A percentile compares a stretch with the other conserved stretches of the same genome.
Conservation (phyloP, 192 early-diverging fungal genomes). For the Coemansia sp. region DNA sequence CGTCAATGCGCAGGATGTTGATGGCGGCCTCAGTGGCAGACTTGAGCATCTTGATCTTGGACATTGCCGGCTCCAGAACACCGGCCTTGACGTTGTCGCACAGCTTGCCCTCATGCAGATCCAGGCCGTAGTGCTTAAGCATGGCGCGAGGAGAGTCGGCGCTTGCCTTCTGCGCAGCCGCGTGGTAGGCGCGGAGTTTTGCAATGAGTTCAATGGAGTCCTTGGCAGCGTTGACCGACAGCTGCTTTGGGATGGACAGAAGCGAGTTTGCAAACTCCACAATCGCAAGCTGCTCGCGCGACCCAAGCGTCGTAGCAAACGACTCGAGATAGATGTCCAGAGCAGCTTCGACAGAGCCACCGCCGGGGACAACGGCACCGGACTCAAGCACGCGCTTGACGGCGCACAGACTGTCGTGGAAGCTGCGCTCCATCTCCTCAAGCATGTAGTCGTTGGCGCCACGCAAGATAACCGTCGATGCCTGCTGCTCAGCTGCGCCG, state of each 20-base stretch:
- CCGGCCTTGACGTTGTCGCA: constrained; percentile 93
- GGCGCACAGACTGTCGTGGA: constrained; percentile 93
- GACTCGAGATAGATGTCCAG: constrained; percentile 97
- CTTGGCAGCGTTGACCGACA: constrained; percentile 98
- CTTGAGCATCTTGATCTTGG: constrained; percentile 96
- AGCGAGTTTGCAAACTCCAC: constrained; percentile 95
- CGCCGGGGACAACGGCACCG: constrained; percentile 94
- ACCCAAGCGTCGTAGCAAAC: constrained; percentile 94
- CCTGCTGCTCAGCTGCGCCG: constrained; percentile 63
- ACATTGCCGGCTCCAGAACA: constrained; percentile 96
- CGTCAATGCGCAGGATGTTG: constrained; percentile 95
- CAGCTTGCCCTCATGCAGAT: constrained; percentile 88
- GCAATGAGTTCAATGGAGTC: constrained; percentile 96
- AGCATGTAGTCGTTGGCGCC: constrained; percentile 99
- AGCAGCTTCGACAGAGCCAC: constrained; percentile 94
- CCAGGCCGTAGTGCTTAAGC: constrained; percentile 90
- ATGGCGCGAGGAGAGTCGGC: constrained; percentile 69
- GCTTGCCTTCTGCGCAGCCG: constrained; percentile 76
- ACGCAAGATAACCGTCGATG: constrained; percentile 93
- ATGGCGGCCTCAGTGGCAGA: constrained; percentile 98
- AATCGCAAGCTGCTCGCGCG: constrained; percentile 98
- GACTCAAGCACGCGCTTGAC: constrained; percentile 97
- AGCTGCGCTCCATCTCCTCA: constrained; percentile 98
- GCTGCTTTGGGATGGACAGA: constrained; percentile 94
- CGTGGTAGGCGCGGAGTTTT: constrained; percentile 95